phyloP scores from a whole-genome alignment of 1,139 yeast genomes.

The Taiozyma onychis region DNA sequence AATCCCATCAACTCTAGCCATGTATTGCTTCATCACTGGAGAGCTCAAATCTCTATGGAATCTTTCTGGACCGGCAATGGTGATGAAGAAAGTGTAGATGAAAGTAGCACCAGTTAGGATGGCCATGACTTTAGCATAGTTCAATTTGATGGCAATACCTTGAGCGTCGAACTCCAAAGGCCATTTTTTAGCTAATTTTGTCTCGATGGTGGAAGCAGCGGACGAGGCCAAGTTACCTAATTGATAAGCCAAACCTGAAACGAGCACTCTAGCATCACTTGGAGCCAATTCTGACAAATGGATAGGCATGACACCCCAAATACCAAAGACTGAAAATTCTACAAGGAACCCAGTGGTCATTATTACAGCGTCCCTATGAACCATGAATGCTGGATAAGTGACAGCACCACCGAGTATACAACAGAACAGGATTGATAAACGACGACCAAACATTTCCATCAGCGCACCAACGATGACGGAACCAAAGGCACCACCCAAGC shows the following conservation, averaged over 20 bases:
- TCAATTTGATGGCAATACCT: conserved; percentile 9
- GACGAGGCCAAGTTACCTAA: conserved; percentile 54
- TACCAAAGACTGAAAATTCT: conserved; percentile 66
- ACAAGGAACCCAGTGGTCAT: conserved; percentile 76
- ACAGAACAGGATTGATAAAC: conserved; percentile 39
- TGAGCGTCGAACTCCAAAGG: conserved; percentile 16
- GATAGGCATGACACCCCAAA: conserved; percentile 51
- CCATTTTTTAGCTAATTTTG: conserved; percentile 27
- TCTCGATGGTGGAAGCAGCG: conserved; percentile 53
- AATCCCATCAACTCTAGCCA: conserved; percentile 12
- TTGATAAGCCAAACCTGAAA: conserved; percentile 50
- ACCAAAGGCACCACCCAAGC: conserved; percentile 47
- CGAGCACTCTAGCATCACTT: conserved; percentile 46
- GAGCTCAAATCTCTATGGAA: conserved; percentile 25
- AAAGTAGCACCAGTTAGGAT: conserved; percentile 51
- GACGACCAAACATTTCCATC: conserved; percentile 42
- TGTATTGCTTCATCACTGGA: conserved; percentile 20
- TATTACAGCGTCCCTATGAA: conserved; percentile 35
- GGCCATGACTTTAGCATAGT: conserved; percentile 45
- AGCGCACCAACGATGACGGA: conserved; percentile 42
- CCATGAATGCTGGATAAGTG: conserved; percentile 48
- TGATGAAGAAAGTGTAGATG: conserved; percentile 35
- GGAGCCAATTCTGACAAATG: conserved; percentile 52
- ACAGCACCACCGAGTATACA: conserved; percentile 44
- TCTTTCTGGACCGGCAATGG: conserved; percentile 46